Conservation (phyloP, 2,329 filamentous ascomycete genomes). For the Trichoderma aggressivum region DNA sequence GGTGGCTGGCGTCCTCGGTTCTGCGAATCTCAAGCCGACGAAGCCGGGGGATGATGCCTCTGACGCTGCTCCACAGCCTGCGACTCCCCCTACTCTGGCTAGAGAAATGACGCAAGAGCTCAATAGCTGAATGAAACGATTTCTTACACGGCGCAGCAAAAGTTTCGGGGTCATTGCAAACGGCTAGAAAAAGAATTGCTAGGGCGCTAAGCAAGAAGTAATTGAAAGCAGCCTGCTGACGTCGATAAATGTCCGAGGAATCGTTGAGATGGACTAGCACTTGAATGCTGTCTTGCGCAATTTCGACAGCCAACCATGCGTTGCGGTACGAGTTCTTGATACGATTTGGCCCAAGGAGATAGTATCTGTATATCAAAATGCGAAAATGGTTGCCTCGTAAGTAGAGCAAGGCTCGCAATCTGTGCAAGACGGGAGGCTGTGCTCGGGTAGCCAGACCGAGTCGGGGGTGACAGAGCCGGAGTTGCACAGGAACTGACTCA, state of each 20-base stretch:
- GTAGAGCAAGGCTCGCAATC: conserved; percentile 41
- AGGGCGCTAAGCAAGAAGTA: conserved; percentile 30
- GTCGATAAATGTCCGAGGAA: conserved; percentile 28
- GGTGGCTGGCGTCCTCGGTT: neutral
- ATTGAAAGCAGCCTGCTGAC: conserved; percentile 28
- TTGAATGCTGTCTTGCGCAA: conserved; percentile 26
- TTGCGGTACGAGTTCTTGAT: conserved; percentile 35
- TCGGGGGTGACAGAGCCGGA: conserved; percentile 26
- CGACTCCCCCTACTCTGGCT: neutral
- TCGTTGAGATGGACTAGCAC: conserved; percentile 27
- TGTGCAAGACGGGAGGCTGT: conserved; percentile 39
- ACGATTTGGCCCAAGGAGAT: conserved; percentile 36
- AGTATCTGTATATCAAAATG: conserved; percentile 42
- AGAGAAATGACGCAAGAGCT: neutral
- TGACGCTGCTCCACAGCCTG: neutral
- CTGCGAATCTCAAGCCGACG: neutral
- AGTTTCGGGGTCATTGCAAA: conserved; percentile 36
- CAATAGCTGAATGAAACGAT: neutral
- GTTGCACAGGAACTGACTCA: neutral
- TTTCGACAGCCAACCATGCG: conserved; percentile 37
- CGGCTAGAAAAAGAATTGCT: conserved; percentile 41
- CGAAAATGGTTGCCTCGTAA: conserved; percentile 44
- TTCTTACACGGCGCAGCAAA: neutral
- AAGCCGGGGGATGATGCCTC: neutral
- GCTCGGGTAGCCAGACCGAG: conserved; percentile 38